phyloP scores from a whole-genome alignment of 495 filamentous ascomycete genomes.

The Trichoderma virens region DNA sequence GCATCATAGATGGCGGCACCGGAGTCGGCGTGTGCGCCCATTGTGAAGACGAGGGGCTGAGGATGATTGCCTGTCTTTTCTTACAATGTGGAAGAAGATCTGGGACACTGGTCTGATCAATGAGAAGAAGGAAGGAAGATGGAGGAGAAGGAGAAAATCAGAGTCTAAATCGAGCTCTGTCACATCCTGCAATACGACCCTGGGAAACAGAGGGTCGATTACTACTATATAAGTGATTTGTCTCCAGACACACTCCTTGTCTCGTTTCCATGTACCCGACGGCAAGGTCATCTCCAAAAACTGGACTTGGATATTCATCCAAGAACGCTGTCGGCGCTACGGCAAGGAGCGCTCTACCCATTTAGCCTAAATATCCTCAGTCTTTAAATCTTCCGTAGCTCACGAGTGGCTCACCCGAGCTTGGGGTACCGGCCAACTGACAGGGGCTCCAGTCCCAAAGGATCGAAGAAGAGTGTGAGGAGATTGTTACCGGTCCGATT shows the following conservation, averaged over 20 bases:
- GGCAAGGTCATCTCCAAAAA: neutral
- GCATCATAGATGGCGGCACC: constrained; percentile 48
- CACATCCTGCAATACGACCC: constrained; percentile 1
- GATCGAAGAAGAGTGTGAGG: neutral
- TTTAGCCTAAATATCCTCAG: constrained; percentile 6
- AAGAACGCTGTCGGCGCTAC: neutral
- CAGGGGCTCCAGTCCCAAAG: constrained; percentile 3
- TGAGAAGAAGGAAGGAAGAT: neutral
- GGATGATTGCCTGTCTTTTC: neutral
- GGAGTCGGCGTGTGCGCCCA: constrained; percentile 23
- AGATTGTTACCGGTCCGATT: constrained; percentile 2
- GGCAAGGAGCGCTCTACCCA: constrained; percentile 1
- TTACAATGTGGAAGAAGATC: neutral
- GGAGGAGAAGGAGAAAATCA: neutral
- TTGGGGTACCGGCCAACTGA: neutral
- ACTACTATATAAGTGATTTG: constrained; percentile 8
- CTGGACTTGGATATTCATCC: neutral
- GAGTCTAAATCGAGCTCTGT: neutral
- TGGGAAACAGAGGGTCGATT: neutral
- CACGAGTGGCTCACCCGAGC: neutral
- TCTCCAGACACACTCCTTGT: neutral
- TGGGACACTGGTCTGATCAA: neutral
- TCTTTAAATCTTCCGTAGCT: constrained; percentile 2
- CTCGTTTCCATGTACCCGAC: constrained; percentile 4
- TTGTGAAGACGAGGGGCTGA: neutral